A percentile compares a stretch with the other conserved stretches of the same genome.
These are phyloP conservation scores for Kodamaea sagamina DNA, from an alignment of 805 yeast genomes.

Conservation along the genomic window DNA sequence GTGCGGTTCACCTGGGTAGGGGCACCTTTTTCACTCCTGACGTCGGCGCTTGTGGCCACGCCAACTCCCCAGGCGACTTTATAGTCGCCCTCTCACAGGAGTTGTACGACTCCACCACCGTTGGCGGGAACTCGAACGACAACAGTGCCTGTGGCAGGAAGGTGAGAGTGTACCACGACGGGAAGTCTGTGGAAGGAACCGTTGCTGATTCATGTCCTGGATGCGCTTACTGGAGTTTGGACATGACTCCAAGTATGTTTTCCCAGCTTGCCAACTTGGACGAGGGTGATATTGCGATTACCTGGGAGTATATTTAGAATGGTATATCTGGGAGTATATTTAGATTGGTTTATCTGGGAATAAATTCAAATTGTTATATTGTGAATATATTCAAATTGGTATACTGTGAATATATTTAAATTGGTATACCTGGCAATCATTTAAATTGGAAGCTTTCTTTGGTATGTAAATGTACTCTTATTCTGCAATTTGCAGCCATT, in stretches of 20 bases:
- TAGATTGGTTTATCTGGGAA: constrained; percentile 48
- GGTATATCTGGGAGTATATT: constrained; percentile 48
- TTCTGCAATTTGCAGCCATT: constrained; percentile 1
- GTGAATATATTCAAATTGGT: too few relatives aligned
- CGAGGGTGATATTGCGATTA: constrained; percentile 53
- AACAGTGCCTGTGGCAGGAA: constrained; percentile 54
- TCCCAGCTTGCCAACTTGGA: constrained; percentile 48
- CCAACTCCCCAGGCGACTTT: constrained; percentile 45
- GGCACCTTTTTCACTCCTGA: constrained; percentile 1
- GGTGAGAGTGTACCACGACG: constrained; percentile 46
- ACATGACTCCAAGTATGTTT: constrained; percentile 61
- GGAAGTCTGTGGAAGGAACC: constrained; percentile 54
- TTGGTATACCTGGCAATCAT: too few relatives aligned
- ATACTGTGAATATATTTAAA: too few relatives aligned
- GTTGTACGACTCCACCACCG: constrained; percentile 35
- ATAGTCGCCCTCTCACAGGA: constrained; percentile 52
- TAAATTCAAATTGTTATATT: constrained; percentile 28
- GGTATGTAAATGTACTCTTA: too few relatives aligned
- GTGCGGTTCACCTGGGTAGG: constrained; percentile 8
- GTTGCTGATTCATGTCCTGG: constrained; percentile 60
- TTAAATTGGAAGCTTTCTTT: too few relatives aligned
- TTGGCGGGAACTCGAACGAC: constrained; percentile 39
- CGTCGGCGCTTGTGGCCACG: constrained; percentile 55
- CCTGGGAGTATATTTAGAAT: constrained; percentile 45
- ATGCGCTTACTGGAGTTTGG: constrained; percentile 50